phyloP scores from a whole-genome alignment of 2,329 filamentous ascomycete genomes.

The Capronia epimyces region DNA sequence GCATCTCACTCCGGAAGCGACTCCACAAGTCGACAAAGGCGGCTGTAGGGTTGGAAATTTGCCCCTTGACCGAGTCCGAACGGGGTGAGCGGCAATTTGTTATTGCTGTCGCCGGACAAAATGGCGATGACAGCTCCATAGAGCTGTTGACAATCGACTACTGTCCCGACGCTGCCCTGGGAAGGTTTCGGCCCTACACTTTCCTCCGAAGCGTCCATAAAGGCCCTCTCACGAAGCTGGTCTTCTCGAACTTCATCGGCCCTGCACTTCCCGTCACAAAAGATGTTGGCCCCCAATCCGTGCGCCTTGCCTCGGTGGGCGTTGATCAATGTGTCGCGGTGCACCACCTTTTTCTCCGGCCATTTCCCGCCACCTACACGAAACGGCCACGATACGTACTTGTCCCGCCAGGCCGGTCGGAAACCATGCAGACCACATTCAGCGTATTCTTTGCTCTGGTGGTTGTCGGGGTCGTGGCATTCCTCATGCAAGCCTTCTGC shows the following conservation, averaged over 20 bases:
- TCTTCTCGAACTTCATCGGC: conserved; percentile 49
- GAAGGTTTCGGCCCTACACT: conserved; percentile 47
- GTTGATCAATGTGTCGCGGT: conserved; percentile 74
- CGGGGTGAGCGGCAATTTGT: conserved; percentile 68
- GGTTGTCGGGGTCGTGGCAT: conserved; percentile 58
- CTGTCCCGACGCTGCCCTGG: conserved; percentile 40
- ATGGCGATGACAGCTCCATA: conserved; percentile 62
- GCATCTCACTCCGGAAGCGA: conserved; percentile 48
- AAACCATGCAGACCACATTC: conserved; percentile 49
- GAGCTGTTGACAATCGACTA: conserved; percentile 73
- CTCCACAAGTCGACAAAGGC: conserved; percentile 66
- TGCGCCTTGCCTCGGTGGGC: conserved; percentile 76
- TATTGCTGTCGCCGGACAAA: conserved; percentile 70
- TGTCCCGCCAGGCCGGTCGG: conserved; percentile 53
- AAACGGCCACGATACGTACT: conserved; percentile 65
- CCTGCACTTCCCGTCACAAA: conserved; percentile 46
- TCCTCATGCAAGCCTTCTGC: conserved; percentile 55
- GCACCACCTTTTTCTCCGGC: conserved; percentile 66
- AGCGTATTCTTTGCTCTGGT: conserved; percentile 55
- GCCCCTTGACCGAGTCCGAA: conserved; percentile 56
- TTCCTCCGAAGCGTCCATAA: conserved; percentile 53
- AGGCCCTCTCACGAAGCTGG: conserved; percentile 54
- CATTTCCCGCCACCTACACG: conserved; percentile 39
- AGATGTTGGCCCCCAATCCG: conserved; percentile 50
- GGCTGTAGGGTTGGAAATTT: conserved; percentile 71